Conservation (phyloP, 371 early-diverging fungal species). For the Nematocida sp. region DNA sequence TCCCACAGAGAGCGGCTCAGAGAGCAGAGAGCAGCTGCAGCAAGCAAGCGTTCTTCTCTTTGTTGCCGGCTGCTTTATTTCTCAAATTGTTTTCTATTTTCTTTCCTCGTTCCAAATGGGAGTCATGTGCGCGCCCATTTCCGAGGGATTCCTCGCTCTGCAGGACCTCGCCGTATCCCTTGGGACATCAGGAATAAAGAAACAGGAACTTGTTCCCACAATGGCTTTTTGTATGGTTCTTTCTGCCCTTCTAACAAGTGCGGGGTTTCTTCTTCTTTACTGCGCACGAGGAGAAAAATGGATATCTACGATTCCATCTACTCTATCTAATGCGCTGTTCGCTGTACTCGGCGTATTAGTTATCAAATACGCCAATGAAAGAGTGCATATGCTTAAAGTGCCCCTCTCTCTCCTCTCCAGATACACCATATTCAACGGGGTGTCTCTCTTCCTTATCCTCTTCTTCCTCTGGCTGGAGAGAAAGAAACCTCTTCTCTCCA, state of each 20-base stretch:
- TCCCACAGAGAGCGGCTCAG: not conserved
- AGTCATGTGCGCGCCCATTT: slow-evolving; percentile 36
- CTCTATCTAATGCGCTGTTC: slow-evolving; percentile 18
- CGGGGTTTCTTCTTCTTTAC: too few relatives aligned
- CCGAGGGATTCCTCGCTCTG: slow-evolving; percentile 13
- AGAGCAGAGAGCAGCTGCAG: not conserved
- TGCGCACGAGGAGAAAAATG: slow-evolving; percentile 8
- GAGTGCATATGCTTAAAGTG: not conserved
- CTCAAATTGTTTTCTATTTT: slow-evolving; percentile 25
- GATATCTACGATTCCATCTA: slow-evolving; percentile 15
- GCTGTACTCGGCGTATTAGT: slow-evolving; percentile 14
- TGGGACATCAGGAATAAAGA: not conserved
- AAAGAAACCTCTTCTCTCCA: not conserved
- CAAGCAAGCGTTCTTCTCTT: slow-evolving; percentile 16
- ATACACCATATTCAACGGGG: slow-evolving; percentile 11
- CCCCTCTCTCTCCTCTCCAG: not conserved
- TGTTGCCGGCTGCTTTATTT: slow-evolving; percentile 9
- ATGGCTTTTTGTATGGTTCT: not conserved
- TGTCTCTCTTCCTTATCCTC: not conserved
- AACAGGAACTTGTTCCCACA: not conserved
- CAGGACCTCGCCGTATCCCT: slow-evolving; percentile 1
- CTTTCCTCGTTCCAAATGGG: slow-evolving; percentile 20
- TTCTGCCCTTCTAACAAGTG: slow-evolving; percentile 22
- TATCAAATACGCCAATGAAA: slow-evolving; percentile 36
- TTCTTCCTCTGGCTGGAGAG: not conserved